Base-by-base conservation (phyloP, 805 yeast species). In the Pichia thaimueangensis region DNA sequence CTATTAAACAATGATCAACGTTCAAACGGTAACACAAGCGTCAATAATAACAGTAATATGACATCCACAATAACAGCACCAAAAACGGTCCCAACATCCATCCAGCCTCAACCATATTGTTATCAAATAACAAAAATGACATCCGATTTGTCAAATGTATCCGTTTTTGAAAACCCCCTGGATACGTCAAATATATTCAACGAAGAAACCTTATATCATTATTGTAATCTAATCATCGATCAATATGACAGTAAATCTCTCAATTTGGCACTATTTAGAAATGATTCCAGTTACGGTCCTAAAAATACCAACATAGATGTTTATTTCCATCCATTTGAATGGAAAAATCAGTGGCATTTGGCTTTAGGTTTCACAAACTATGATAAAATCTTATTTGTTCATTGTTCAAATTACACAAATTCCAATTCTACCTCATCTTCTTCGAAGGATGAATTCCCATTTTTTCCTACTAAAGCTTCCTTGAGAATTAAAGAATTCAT, bases 331-430 rank as follows among this genome's bases (percentile, higher is more conserved):
- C 67, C 67, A 4, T 60, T 63, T 29, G 40, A 36, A 16, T 59
- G 60, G 59, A 49, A 49, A 11, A 51, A 52, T 21, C 53, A 58
- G 30, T 63, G 66, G 66, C 64, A 63, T 45, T 42, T 63, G 16
- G 65, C 63, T 1, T 44, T 62, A 19, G 63, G 58, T 17, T 56
- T 62, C 35, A 49, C 48, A 28, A 39, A 49, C 9, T 41, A 43
- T 24, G 48, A 50, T 22, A 57, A 54, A 36, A 45, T 62, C 12
- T 50, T 62, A 3, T 39, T 62, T 15, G 37, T 62, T 7, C 46
- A 62, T 43, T 62, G 66, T 41, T 54, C 60, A 2, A 40, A 46
- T 19, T 43, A 33, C n/a, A 33, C n/a, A 31, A 23, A 13, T 16
- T 23, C 10, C 10, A 23, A 23, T 23, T 23, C 25, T 8, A 23